Conservation (phyloP, 192 early-diverging fungal genomes). For the Mortierella alpina region DNA sequence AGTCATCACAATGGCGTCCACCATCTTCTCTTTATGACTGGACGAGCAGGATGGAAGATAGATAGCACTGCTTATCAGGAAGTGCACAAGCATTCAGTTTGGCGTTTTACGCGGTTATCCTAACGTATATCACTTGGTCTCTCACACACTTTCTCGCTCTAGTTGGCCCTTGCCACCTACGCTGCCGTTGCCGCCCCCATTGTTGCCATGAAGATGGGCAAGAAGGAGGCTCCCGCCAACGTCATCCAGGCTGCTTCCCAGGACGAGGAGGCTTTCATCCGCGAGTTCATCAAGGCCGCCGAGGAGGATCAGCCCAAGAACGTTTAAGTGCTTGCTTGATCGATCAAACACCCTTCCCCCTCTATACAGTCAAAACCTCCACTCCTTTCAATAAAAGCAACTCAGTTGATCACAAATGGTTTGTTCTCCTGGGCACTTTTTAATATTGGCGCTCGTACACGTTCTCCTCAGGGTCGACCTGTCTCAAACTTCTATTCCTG, state of each 20-base stretch:
- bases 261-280: conserved; percentile 54
- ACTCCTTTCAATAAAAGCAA: no score
- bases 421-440: no score
- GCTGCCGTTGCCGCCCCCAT: conserved; percentile 40
- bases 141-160: not conserved
- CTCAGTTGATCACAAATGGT: no score
- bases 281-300: conserved; percentile 54
- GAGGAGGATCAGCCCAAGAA: conserved; percentile 50
- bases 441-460: no score
- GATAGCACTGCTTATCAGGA: not conserved
- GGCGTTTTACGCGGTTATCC: not conserved
- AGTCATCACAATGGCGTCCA: not conserved
- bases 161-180: conserved; percentile 56
- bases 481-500: no score
- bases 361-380: no score
- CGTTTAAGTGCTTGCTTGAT: conserved; percentile 21
- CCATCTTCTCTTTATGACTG: not conserved
- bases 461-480: no score
- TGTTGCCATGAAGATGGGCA: conserved; percentile 21
- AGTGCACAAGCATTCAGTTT: not conserved
- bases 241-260: conserved; percentile 48
- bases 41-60: not conserved
- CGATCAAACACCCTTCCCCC: no score
- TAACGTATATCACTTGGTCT: not conserved
- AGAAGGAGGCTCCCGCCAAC: conserved; percentile 44